Conservation (phyloP, 164 flowering plant species). For the Kingdonia uniflora region DNA sequence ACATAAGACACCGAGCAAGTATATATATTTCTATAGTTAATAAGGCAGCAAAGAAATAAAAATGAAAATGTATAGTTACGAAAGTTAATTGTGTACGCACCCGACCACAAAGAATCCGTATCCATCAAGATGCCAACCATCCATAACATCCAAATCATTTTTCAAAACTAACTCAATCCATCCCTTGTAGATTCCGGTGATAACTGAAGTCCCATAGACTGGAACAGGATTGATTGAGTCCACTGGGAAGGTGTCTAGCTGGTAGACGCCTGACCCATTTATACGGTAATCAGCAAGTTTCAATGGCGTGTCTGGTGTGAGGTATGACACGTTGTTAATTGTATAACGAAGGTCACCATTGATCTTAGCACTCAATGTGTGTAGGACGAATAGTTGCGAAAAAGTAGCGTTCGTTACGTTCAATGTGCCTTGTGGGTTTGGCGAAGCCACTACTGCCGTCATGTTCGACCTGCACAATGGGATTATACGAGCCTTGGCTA, state of each 20-base stretch:
- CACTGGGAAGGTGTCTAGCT: slow-evolving; percentile 37
- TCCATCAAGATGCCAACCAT: slow-evolving; percentile 74
- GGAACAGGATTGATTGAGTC: slow-evolving; percentile 16
- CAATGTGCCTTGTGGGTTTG: slow-evolving; percentile 72
- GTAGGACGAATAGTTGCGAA: slow-evolving; percentile 39
- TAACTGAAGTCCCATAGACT: slow-evolving; percentile 29
- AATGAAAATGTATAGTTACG: background rate
- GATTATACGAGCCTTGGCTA: no score
- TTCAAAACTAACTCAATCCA: slow-evolving; percentile 54
- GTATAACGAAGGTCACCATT: slow-evolving; percentile 15
- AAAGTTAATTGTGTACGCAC: slow-evolving; percentile 17
- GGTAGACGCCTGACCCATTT: slow-evolving; percentile 40
- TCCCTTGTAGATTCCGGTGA: slow-evolving; percentile 41
- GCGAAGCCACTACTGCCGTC: slow-evolving; percentile 64
- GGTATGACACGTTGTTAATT: slow-evolving; percentile 47
- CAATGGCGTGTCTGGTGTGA: slow-evolving; percentile 36
- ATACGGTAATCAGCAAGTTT: slow-evolving; percentile 49
- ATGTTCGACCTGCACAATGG: slow-evolving; percentile 4
- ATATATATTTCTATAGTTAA: background rate
- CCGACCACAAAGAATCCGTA: slow-evolving; percentile 64
- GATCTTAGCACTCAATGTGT: slow-evolving; percentile 15
- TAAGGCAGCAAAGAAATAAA: background rate
- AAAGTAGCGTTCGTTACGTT: slow-evolving; percentile 41
- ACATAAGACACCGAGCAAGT: no score
- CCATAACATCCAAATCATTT: slow-evolving; percentile 31